Base-by-base conservation (phyloP, 192 early-diverging fungal species). In the Oehlia diaphana region DNA sequence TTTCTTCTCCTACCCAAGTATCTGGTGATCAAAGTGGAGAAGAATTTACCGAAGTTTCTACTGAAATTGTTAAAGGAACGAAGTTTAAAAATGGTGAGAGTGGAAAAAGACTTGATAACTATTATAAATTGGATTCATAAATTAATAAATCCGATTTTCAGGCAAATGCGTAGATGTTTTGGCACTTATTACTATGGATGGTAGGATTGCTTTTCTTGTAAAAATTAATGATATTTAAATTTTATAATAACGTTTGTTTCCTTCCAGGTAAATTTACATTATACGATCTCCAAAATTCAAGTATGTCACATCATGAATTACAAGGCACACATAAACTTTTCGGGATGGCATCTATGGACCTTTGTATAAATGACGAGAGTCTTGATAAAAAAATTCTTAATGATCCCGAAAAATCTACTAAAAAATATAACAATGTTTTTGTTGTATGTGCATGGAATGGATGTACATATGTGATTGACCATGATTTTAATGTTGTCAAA, bases 391-490 rank as follows among this genome's bases (percentile, higher is more conserved):
- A 35, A 21, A 42, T 33, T 6, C 14, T 33, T 16, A n/a, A 47
- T 31, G 75, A 77, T 12, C 19, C 66, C 2, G 35, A 63, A 42
- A 69, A 53, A 62, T 28, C 50, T 12, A 19, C 8, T 16, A 44
- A 7, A 35, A 81, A 82, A 19, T 81, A 70, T 19, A 77, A 83
- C 31, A 87, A 90, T 31, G 78, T 88, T 61, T 90, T 90, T 81
- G 89, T 90, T 0, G 86, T 84, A 0, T 90, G 89, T 63, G 87
- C 89, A 1, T 90, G 89, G 89, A 88, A 88, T 69, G 89, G 89
- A 0, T 82, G 84, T 26, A 90, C 89, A 9, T 90, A 87, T 63
- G 79, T 90, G 31, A 90, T 90, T 68, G 89, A 90, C 23, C 79
- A 80, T 35, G 80, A 84, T 16, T 90, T 87, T 53, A 87, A 88